Conservation (phyloP, 2,329 filamentous ascomycete species). For the Aspergillus piperis region DNA sequence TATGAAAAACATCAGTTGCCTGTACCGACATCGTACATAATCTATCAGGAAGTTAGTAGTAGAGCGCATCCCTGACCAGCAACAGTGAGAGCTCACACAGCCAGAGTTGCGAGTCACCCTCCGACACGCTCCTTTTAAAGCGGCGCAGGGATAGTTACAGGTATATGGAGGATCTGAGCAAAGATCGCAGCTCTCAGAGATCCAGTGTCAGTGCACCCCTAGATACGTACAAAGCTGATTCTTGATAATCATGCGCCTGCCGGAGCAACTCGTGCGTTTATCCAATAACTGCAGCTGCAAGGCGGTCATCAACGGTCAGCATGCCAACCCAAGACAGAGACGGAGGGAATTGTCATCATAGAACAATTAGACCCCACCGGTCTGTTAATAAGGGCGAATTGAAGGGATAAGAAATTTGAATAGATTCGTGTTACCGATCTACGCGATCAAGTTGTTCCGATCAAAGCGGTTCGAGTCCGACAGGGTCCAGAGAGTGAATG, state of each 20-base stretch:
- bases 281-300: constrained; percentile 16
- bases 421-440: not conserved
- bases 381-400: not conserved
- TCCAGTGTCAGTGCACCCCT: constrained; percentile 7
- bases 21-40: not conserved
- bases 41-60: not conserved
- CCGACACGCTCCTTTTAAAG: not conserved
- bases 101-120: not conserved
- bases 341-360: not conserved
- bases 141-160: constrained; percentile 4
- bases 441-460: not conserved
- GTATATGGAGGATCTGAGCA: not conserved
- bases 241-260: constrained; percentile 21
- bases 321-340: not conserved
- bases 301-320: constrained; percentile 7
- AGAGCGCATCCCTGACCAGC: not conserved
- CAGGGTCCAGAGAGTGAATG: constrained; percentile 1
- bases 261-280: constrained; percentile 21
- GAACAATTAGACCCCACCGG: not conserved
- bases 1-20: not conserved
- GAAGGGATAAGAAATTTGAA: not conserved
- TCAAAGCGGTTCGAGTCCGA: not conserved
- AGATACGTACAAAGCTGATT: not conserved
- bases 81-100: not conserved
- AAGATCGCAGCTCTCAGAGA: not conserved